Conservation (phyloP, 2,329 filamentous ascomycete genomes). For the Alternaria novae-zelandiae region DNA sequence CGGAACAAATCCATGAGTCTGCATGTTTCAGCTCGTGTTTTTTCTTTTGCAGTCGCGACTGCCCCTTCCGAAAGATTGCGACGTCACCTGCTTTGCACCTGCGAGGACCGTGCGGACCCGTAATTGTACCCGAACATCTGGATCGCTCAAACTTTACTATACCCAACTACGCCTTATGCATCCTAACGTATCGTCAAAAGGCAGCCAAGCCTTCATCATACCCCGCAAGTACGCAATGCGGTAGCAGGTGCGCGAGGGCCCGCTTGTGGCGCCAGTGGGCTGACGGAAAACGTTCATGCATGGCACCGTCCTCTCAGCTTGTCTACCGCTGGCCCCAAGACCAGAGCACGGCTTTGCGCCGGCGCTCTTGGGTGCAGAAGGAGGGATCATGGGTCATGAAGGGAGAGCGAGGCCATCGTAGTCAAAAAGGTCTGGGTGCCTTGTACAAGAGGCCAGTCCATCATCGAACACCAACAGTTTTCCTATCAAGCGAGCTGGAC, state of each 20-base stretch:
- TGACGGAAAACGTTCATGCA: slow-evolving; percentile 23
- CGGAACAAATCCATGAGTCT: slow-evolving; percentile 5
- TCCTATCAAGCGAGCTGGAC: not conserved
- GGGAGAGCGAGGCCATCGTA: slow-evolving; percentile 8
- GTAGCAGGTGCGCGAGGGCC: slow-evolving; percentile 14
- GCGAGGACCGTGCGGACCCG: slow-evolving; percentile 3
- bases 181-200: not conserved
- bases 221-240: slow-evolving; percentile 19
- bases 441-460: slow-evolving; percentile 3
- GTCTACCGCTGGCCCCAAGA: slow-evolving; percentile 16
- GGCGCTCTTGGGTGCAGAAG: slow-evolving; percentile 17
- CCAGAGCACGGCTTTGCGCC: slow-evolving; percentile 22
- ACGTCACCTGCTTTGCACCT: slow-evolving; percentile 6
- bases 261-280: slow-evolving; percentile 18
- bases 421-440: slow-evolving; percentile 16
- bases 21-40: slow-evolving; percentile 11
- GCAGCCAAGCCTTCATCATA: slow-evolving; percentile 2
- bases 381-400: slow-evolving; percentile 1
- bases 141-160: slow-evolving; percentile 8
- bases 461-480: not conserved
- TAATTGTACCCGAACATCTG: slow-evolving; percentile 4
- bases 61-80: slow-evolving; percentile 4
- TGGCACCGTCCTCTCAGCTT: slow-evolving; percentile 13
- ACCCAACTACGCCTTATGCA: slow-evolving; percentile 14
- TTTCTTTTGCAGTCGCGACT: slow-evolving; percentile 3